phyloP scores from a whole-genome alignment of 1,284 basidiomycete genomes.

The Trichosporon sp. region DNA sequence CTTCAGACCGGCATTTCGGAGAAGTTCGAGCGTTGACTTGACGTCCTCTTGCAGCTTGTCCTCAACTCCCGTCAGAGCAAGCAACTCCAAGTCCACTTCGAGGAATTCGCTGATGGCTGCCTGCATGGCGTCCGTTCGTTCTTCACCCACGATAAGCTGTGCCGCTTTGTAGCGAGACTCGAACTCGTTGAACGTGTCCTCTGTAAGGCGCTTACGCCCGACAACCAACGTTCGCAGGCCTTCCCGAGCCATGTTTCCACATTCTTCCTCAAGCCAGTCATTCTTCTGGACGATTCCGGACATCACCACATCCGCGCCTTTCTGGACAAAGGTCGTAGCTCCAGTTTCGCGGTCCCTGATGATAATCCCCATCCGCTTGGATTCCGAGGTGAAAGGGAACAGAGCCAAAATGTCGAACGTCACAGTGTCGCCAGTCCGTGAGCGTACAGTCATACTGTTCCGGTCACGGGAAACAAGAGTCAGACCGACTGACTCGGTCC shows the following conservation, averaged over 20 bases:
- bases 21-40: slow-evolving; percentile 85
- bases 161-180: slow-evolving; percentile 75
- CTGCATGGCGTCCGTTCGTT: slow-evolving; percentile 78
- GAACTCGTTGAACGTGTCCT: slow-evolving; percentile 73
- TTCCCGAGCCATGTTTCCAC: slow-evolving; percentile 97
- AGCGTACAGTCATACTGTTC: slow-evolving; percentile 76
- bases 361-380: slow-evolving; percentile 98
- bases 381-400: slow-evolving; percentile 98
- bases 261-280: slow-evolving; percentile 99
- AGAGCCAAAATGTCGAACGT: slow-evolving; percentile 86
- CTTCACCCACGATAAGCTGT: slow-evolving; percentile 69
- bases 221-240: slow-evolving; percentile 93
- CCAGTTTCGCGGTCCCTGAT: slow-evolving; percentile 75
- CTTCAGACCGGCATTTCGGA: slow-evolving; percentile 95
- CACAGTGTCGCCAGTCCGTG: slow-evolving; percentile 66
- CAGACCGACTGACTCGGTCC: slow-evolving; percentile 93
- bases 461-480: slow-evolving; percentile 86
- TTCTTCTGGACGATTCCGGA: slow-evolving; percentile 89
- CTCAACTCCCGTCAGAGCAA: slow-evolving; percentile 96
- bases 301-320: slow-evolving; percentile 99
- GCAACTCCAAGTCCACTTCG: slow-evolving; percentile 85
- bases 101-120: slow-evolving; percentile 73
- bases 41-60: slow-evolving; percentile 98
- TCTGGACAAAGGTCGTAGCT: slow-evolving; percentile 88
- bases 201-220: slow-evolving; percentile 74